A percentile compares a stretch with the other conserved stretches of the same genome.
These are phyloP conservation scores for Phycomyces nitens DNA, from an alignment of 192 early-diverging fungal genomes.

Conservation along the genomic window DNA sequence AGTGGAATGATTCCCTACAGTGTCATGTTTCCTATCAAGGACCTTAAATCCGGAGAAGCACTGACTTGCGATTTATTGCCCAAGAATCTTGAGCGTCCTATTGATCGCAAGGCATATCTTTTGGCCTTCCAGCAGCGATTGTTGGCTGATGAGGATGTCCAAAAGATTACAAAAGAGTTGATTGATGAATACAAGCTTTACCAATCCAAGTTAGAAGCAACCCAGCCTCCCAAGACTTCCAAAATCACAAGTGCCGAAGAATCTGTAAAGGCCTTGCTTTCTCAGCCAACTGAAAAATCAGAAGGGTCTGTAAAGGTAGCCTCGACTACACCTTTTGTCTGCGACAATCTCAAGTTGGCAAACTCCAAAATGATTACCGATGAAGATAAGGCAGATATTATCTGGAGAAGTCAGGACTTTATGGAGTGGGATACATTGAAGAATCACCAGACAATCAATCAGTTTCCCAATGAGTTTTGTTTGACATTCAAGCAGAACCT, in stretches of 20 bases:
- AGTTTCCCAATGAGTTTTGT: constrained; percentile 41
- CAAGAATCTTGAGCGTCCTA: constrained; percentile 44
- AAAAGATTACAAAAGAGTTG: not conserved
- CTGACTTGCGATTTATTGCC: constrained; percentile 62
- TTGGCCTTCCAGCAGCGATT: constrained; percentile 39
- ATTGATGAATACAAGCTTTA: constrained; percentile 3
- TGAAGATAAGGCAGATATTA: constrained; percentile 36
- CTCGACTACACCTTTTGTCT: constrained; percentile 43
- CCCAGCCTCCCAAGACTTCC: not conserved
- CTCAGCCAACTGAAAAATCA: not conserved
- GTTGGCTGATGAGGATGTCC: constrained; percentile 19
- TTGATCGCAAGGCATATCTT: constrained; percentile 52
- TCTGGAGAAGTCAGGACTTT: constrained; percentile 44
- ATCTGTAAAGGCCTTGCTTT: not conserved
- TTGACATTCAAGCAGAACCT: constrained; percentile 44
- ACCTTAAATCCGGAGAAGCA: constrained; percentile 45
- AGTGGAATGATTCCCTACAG: constrained; percentile 57
- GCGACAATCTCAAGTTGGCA: constrained; percentile 36
- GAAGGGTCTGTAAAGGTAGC: constrained; percentile 22
- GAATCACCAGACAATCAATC: constrained; percentile 40
- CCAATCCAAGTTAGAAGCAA: not conserved
- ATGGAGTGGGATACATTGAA: constrained; percentile 39
- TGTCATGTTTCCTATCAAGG: constrained; percentile 59
- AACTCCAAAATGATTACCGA: constrained; percentile 36
- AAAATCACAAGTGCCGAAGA: constrained; percentile 1